A percentile compares a stretch with the other conserved stretches of the same genome.
Evolutionary conservation across 345 rosid genomes (phyloP).

Genomic region (Noccaea bulbosa): DNA sequence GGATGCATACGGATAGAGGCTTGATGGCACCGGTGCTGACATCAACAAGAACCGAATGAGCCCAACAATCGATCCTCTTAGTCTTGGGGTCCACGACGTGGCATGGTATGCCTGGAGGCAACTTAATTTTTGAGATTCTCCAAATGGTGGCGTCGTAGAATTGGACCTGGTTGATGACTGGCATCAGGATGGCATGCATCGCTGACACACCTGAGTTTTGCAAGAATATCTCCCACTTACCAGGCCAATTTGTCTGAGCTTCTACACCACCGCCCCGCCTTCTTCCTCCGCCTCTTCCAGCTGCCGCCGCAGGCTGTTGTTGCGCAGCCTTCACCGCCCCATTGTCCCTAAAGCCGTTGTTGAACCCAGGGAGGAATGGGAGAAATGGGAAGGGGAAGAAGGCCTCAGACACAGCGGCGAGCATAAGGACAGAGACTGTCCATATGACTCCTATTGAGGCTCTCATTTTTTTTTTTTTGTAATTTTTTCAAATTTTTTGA

Average conservation of each 20-base stretch:
- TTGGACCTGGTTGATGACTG: conserved; percentile 57
- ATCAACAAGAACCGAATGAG: conserved; percentile 70
- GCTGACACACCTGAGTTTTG: conserved; percentile 78
- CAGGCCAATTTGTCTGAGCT: conserved; percentile 46
- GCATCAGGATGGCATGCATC: conserved; percentile 79
- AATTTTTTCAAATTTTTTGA: not conserved
- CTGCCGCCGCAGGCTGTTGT: not conserved
- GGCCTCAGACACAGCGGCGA: conserved; percentile 43
- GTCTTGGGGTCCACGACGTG: conserved; percentile 42
- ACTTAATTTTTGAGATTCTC: conserved; percentile 51
- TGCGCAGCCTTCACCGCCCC: conserved; percentile 1
- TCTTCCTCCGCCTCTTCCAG: conserved; percentile 30
- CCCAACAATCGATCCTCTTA: conserved; percentile 59
- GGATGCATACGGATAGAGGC: conserved; percentile 56
- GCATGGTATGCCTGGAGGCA: conserved; percentile 56
- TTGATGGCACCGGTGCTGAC: conserved; percentile 45
- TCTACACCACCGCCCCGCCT: conserved; percentile 2
- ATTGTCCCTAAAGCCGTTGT: not conserved
- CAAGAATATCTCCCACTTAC: conserved; percentile 62
- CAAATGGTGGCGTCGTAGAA: conserved; percentile 81
- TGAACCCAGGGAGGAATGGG: conserved; percentile 39
- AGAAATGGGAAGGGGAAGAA: conserved; percentile 38
- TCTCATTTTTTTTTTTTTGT: conserved; percentile 31
- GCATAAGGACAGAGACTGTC: conserved; percentile 43
- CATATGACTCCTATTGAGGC: conserved; percentile 44